Conservation (phyloP, 192 early-diverging fungal genomes). For the Geranomyces michiganensis region DNA sequence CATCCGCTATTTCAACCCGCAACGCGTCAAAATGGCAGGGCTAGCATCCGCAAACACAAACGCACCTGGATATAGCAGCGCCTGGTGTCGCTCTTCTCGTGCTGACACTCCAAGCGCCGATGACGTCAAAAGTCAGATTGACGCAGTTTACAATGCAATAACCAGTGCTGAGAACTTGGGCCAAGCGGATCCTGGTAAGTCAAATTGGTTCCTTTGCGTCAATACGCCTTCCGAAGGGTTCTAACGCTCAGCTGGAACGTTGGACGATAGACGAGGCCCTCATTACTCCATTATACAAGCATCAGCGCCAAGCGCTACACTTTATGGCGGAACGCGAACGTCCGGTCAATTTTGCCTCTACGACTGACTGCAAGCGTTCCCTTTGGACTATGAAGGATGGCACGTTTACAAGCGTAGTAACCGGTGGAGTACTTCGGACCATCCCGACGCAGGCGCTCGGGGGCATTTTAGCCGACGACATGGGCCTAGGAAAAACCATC, state of each 20-base stretch:
- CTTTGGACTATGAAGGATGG: slow-evolving; percentile 43
- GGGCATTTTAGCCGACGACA: slow-evolving; percentile 67
- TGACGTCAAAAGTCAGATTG: slow-evolving; percentile 51
- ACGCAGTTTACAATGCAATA: slow-evolving; percentile 63
- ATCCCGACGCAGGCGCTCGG: slow-evolving; percentile 57
- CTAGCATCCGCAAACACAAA: neutral
- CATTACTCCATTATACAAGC: slow-evolving; percentile 65
- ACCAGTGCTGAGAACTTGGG: slow-evolving; percentile 51
- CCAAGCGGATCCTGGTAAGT: slow-evolving; percentile 53
- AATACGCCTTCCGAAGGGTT: neutral
- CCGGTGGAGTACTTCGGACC: slow-evolving; percentile 42
- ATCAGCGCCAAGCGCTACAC: slow-evolving; percentile 83
- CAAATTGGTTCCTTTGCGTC: neutral
- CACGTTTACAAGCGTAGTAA: slow-evolving; percentile 55
- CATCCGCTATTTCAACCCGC: slow-evolving; percentile 40
- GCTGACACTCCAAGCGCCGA: neutral
- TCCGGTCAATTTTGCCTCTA: slow-evolving; percentile 52
- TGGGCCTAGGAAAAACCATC: slow-evolving; percentile 60
- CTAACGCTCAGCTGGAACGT: neutral
- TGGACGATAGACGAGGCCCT: slow-evolving; percentile 34
- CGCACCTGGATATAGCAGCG: neutral
- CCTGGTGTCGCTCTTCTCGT: neutral
- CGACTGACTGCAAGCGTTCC: slow-evolving; percentile 22
- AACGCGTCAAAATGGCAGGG: neutral
- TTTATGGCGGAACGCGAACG: slow-evolving; percentile 80